Base-by-base conservation (phyloP, 495 filamentous ascomycete genomes). In the Trichoderma asperelloides region DNA sequence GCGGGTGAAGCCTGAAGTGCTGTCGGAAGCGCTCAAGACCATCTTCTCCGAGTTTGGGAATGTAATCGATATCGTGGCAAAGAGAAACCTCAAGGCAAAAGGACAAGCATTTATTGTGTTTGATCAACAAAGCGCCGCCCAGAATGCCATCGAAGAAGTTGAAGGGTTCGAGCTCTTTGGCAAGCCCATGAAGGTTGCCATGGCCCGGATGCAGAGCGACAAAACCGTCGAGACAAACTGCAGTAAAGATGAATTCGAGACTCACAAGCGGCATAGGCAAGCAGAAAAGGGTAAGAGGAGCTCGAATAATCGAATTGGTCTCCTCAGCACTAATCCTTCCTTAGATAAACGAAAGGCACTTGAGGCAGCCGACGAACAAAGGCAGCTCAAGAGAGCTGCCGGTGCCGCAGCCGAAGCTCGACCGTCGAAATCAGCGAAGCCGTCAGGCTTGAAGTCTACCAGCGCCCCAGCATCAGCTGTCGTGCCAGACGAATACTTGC, bases 61-160 rank as follows among this genome's bases (percentile, higher is more conserved):
- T 66, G 85, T 99, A 71, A 79, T 98, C 71, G 95, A 99, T 68
- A 86, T 99, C 67, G 86, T 98, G 66, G 92, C 92, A 47, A 98
- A 98, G 82, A 89, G 83, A 62, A 96, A 94, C 74, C 80, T 98
- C 41, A 92, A 91, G 73, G 90, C 91, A 66, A 97, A 96, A 77
- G 95, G 95, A 57, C 95, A 99, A 78, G 95, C 95, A 7, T 99
- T 99, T 76, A 80, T 99, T 66, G 93, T 99, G 65, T 98, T 92
- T 77, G 93, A 96, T 70, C 86, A 81, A 64, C 79, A 86, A 30
- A 88, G 93, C 55, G 83, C 89, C 0, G 95, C 93, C 9, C 81
- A 85, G 67, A 82, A 86, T 55, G 95, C 95, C 18, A 90, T 97
- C 68, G 89, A 95, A 27, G 92, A 96, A 68, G 81, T 97, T 70